Evolutionary conservation across 306 rosid genomes (phyloP).

Genomic region (Gastrolobium villosum): DNA sequence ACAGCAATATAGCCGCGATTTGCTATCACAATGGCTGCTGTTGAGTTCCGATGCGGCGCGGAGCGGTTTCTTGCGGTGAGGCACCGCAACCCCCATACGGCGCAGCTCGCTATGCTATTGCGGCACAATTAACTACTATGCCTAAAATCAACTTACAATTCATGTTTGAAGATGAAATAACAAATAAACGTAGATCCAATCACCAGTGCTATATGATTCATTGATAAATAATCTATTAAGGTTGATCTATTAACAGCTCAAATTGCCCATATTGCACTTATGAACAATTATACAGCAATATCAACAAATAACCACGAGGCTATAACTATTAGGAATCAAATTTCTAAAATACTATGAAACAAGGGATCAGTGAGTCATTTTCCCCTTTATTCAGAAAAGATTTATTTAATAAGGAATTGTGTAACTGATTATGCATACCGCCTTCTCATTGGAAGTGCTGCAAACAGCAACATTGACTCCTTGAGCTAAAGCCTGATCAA

Average conservation of each 20-base stretch:
- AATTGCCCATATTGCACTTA: background rate
- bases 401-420: conserved; percentile 47
- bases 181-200: conserved; percentile 27
- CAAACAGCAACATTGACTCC: conserved; percentile 98
- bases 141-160: conserved; percentile 64
- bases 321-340: conserved; percentile 23
- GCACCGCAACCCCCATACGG: too few species aligned
- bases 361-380: conserved; percentile 8
- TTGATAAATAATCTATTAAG: conserved; percentile 37
- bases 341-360: conserved; percentile 33
- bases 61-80: too few species aligned
- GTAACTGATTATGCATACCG: conserved; percentile 84
- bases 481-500: conserved; percentile 88
- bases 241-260: background rate
- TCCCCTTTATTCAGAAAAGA: conserved; percentile 30
- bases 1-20: too few species aligned
- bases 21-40: too few species aligned
- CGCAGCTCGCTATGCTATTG: too few species aligned
- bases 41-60: too few species aligned
- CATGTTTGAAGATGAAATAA: conserved; percentile 37
- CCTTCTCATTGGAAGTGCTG: conserved; percentile 99
- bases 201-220: conserved; percentile 17
- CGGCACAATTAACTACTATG: too few species aligned
- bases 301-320: conserved; percentile 29
- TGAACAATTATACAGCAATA: conserved; percentile 8